Conservation (phyloP, 306 rosid species). For the Cucumis melo region DNA sequence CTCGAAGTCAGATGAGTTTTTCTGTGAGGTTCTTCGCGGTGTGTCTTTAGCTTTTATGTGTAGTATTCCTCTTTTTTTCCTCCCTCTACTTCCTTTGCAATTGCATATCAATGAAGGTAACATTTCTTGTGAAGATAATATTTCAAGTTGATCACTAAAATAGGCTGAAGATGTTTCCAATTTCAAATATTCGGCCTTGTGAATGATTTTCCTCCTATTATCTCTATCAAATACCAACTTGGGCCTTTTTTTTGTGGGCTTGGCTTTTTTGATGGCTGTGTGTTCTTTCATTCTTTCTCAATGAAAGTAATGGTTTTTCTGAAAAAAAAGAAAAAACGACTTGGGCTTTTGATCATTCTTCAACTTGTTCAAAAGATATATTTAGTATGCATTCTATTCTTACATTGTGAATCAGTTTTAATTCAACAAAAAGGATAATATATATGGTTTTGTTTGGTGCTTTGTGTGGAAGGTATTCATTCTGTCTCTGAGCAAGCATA, state of each 20-base stretch:
- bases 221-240: not conserved
- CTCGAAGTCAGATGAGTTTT: not conserved
- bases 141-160: not conserved
- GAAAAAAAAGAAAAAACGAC: too few species aligned
- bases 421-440: not conserved
- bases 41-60: not conserved
- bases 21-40: not conserved
- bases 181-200: not conserved
- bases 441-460: not conserved
- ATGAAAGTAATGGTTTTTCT: too few species aligned
- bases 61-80: too few species aligned
- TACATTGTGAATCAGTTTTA: not conserved
- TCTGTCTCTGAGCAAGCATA: conserved; percentile 4
- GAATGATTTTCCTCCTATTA: not conserved
- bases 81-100: not conserved
- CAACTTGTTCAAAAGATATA: not conserved
- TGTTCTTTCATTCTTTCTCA: too few species aligned
- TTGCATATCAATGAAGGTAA: not conserved
- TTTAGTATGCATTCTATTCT: not conserved
- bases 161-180: not conserved
- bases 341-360: not conserved
- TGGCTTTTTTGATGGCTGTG: too few species aligned
- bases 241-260: not conserved
- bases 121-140: not conserved
- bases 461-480: conserved; percentile 1